phyloP scores from a whole-genome alignment of 2,329 filamentous ascomycete species.

The Sporothrix pallida region DNA sequence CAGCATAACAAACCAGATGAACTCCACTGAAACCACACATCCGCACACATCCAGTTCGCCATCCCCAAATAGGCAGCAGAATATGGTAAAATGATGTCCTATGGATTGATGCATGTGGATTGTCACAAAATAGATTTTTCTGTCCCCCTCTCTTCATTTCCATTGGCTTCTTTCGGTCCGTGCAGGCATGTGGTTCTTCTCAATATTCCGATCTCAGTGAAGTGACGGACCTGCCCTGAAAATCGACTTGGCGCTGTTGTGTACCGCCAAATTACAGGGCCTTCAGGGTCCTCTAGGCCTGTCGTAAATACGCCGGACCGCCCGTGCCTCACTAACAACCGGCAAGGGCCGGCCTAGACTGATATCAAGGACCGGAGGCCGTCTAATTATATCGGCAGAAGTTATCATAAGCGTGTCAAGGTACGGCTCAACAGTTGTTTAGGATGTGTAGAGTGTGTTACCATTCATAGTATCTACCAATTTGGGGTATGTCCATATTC shows the following conservation, averaged over 20 bases:
- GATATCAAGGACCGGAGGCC: not conserved
- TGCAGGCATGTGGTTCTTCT: not conserved
- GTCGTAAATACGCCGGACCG: not conserved
- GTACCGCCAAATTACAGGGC: not conserved
- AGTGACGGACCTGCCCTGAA: not conserved
- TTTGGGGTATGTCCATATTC: too few relatives aligned
- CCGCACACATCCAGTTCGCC: not conserved
- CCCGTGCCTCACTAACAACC: not conserved
- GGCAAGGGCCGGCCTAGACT: not conserved
- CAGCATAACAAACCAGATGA: not conserved
- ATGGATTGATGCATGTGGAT: not conserved
- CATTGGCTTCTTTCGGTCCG: not conserved
- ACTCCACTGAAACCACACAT: conserved; percentile 7
- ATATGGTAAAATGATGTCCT: not conserved
- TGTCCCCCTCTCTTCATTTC: not conserved
- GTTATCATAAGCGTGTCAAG: too few relatives aligned
- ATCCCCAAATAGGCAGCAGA: not conserved
- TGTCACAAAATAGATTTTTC: not conserved
- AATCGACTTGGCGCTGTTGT: not conserved
- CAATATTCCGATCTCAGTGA: not conserved
- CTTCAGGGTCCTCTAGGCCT: not conserved
- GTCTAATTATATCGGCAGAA: too few relatives aligned
- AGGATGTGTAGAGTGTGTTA: not conserved
- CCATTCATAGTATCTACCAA: not conserved
- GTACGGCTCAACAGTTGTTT: not conserved